Percentiles rank a stretch among this genome's conserved stretches.
Evolutionary conservation across 495 filamentous ascomycete genomes (phyloP).

Genomic region (Talaromyces liani): DNA sequence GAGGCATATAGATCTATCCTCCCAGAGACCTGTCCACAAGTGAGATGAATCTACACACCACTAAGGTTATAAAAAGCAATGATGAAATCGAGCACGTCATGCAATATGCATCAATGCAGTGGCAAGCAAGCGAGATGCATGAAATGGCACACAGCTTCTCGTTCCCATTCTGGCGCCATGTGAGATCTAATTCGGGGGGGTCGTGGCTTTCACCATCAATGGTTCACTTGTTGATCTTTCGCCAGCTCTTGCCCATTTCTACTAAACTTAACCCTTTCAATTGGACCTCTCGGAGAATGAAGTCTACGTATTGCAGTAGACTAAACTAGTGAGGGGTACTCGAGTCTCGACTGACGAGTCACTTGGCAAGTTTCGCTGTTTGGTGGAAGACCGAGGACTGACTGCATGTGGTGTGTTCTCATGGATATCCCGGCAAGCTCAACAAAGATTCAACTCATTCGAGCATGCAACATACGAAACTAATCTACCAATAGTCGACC

Average conservation of each 20-base stretch:
- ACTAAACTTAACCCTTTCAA: background rate
- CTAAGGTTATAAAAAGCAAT: background rate
- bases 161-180: background rate
- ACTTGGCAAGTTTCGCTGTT: background rate
- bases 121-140: background rate
- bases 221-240: background rate
- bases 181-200: background rate
- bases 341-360: background rate
- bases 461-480: background rate
- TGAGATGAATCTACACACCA: background rate
- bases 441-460: background rate
- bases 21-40: background rate
- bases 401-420: background rate
- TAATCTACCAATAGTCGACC: background rate
- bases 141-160: background rate
- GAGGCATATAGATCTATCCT: background rate
- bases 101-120: background rate
- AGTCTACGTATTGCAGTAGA: background rate
- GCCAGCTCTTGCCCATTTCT: background rate
- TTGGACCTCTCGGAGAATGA: background rate
- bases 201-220: background rate
- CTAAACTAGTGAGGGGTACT: background rate
- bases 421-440: background rate
- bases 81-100: conserved; percentile 1
- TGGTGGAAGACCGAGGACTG: background rate